A percentile compares a stretch with the other conserved stretches of the same genome.
phyloP scores from a whole-genome alignment of 176 grass and related monocot species.

The Carex pumila region DNA sequence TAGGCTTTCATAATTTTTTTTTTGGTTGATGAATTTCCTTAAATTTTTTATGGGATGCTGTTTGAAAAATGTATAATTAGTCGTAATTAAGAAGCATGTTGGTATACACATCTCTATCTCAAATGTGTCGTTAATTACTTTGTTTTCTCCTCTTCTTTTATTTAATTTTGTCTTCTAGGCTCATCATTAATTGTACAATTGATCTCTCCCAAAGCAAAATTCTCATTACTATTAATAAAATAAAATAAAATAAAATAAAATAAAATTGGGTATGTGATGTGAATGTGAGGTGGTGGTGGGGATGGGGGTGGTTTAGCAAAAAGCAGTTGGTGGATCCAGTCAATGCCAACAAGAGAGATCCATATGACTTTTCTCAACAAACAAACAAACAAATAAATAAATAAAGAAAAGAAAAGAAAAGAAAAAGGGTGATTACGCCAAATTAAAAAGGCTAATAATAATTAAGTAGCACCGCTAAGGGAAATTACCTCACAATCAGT shows the following conservation, averaged over 20 bases:
- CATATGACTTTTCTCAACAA: not conserved
- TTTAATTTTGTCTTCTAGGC: too few species aligned
- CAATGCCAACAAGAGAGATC: not conserved
- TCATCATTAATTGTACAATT: too few species aligned
- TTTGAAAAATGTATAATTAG: slow-evolving; percentile 14
- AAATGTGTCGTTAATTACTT: not conserved
- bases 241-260: too few species aligned
- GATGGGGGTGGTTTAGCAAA: not conserved
- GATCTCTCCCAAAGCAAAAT: too few species aligned
- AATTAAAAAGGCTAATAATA: not conserved
- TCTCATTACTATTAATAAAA: too few species aligned
- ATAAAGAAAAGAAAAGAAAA: not conserved
- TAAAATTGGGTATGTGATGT: too few species aligned
- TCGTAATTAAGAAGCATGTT: not conserved
- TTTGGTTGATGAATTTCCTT: not conserved
- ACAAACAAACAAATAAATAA: not conserved
- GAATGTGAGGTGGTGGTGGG: not conserved
- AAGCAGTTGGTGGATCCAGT: slow-evolving; percentile 7
- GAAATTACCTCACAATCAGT: too few species aligned
- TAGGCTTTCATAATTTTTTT: not conserved
- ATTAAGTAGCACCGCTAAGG: too few species aligned
- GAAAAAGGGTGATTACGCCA: not conserved
- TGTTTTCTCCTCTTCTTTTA: not conserved
- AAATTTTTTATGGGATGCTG: not conserved
- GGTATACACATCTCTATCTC: not conserved